A percentile compares a stretch with the other conserved stretches of the same genome.
phyloP scores from a whole-genome alignment of 2,329 filamentous ascomycete species.

The Ascochyta viciae-villosae region DNA sequence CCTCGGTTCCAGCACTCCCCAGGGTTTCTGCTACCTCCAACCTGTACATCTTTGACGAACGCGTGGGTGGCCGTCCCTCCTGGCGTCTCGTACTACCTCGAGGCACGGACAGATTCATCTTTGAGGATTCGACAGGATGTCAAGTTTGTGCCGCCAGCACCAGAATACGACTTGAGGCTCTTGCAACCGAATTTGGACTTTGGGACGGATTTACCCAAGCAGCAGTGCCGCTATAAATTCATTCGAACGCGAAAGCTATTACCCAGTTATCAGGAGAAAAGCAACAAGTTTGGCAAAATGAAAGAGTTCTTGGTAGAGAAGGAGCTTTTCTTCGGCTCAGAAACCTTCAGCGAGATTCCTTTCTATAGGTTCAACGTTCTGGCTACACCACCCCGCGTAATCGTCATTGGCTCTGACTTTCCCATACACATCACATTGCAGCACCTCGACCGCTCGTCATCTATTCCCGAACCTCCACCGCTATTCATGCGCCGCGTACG shows the following conservation, averaged over 20 bases:
- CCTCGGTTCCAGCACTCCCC: conserved; percentile 36
- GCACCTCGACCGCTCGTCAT: conserved; percentile 36
- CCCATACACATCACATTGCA: conserved; percentile 28
- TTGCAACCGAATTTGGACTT: conserved; percentile 26
- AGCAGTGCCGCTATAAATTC: conserved; percentile 28
- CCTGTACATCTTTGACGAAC: conserved; percentile 13
- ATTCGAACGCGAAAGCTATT: conserved; percentile 33
- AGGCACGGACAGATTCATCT: conserved; percentile 17
- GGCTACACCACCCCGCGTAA: conserved; percentile 30
- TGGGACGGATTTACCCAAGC: conserved; percentile 23
- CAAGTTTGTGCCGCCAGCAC: conserved; percentile 15
- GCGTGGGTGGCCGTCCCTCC: conserved; percentile 9
- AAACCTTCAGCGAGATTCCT: conserved; percentile 28
- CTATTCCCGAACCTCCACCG: conserved; percentile 29
- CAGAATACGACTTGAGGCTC: conserved; percentile 25
- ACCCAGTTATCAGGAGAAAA: conserved; percentile 25
- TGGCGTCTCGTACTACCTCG: conserved; percentile 28
- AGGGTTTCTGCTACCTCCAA: conserved; percentile 30
- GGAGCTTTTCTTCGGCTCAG: conserved; percentile 30
- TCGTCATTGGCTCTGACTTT: conserved; percentile 26
- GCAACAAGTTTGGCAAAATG: conserved; percentile 27
- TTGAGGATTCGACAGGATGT: conserved; percentile 20
- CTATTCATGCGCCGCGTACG: conserved; percentile 34
- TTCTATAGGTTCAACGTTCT: conserved; percentile 32
- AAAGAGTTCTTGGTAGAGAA: conserved; percentile 32